Evolutionary conservation across 176 grass and related monocot genomes (phyloP).

Genomic region (Oryza rufipogon): DNA sequence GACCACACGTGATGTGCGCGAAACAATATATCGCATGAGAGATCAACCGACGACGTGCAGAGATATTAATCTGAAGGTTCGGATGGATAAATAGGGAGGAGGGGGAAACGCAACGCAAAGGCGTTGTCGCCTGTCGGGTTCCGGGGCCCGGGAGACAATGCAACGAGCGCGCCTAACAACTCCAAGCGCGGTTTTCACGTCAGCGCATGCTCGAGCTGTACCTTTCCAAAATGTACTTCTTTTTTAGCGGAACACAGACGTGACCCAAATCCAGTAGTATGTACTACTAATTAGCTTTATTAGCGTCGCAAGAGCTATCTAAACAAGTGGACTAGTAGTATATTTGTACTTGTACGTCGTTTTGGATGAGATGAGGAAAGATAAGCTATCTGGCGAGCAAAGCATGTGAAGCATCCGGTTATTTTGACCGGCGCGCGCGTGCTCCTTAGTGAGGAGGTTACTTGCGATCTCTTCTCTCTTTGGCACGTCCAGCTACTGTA

Average conservation of each 20-base stretch:
- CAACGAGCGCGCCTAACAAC: slow-evolving; percentile 29
- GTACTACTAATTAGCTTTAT: background rate
- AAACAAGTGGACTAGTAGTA: background rate
- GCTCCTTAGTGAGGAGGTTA: slow-evolving; percentile 30
- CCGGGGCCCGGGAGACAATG: slow-evolving; percentile 46
- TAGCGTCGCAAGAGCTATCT: background rate
- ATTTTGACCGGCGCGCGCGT: slow-evolving; percentile 37
- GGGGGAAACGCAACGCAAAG: background rate
- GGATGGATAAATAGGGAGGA: background rate
- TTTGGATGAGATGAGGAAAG: background rate
- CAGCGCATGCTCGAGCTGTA: slow-evolving; percentile 32
- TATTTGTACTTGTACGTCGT: background rate
- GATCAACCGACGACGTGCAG: background rate
- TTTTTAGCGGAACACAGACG: background rate
- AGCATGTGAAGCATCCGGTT: slow-evolving; percentile 37
- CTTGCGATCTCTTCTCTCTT: slow-evolving; percentile 34
- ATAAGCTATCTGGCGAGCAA: slow-evolving; percentile 13
- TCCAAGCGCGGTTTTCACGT: slow-evolving; percentile 33
- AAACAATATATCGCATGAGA: background rate
- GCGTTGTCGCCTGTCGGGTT: slow-evolving; percentile 18
- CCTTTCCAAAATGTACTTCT: slow-evolving; percentile 23
- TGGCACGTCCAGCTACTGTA: background rate
- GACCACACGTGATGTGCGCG: too few relatives aligned
- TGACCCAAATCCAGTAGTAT: background rate
- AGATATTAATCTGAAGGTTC: background rate